These are phyloP conservation scores for Golubevia sp. DNA, from an alignment of 1,284 basidiomycete species.

Conservation along the genomic window DNA sequence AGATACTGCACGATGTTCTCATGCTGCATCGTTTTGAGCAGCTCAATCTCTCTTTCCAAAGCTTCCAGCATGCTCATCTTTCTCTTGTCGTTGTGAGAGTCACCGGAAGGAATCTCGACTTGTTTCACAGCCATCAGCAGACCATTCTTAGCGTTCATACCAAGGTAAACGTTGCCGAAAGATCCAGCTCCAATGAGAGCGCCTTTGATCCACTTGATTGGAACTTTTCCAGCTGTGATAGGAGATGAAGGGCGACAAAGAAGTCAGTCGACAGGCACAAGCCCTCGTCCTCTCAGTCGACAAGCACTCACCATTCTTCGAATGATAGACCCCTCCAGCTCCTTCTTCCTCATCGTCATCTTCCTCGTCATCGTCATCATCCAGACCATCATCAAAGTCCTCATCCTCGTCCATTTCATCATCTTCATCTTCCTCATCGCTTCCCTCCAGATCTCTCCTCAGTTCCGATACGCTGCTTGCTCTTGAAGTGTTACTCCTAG, in stretches of 20 bases:
- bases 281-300: constrained; percentile 64
- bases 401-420: constrained; percentile 25
- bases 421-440: constrained; percentile 46
- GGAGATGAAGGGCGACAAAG: constrained; percentile 3
- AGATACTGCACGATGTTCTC: constrained; percentile 98
- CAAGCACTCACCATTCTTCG: constrained; percentile 59
- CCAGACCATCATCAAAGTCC: constrained; percentile 42
- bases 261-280: constrained; percentile 6
- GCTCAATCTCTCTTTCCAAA: constrained; percentile 91
- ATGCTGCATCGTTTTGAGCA: constrained; percentile 92
- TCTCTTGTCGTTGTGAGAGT: constrained; percentile 85
- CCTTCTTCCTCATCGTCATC: constrained; percentile 33
- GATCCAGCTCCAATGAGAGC: constrained; percentile 91
- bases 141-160: constrained; percentile 93
- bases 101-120: constrained; percentile 87
- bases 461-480: constrained; percentile 28
- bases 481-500: constrained; percentile 21
- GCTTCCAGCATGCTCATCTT: constrained; percentile 95
- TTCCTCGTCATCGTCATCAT: constrained; percentile 41
- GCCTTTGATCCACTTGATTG: constrained; percentile 97
- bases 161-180: constrained; percentile 69
- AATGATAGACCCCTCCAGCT: constrained; percentile 13
- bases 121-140: constrained; percentile 99
- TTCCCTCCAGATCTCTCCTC: constrained; percentile 63
- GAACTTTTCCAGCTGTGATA: constrained; percentile 61